phyloP scores from a whole-genome alignment of 371 early-diverging fungal species.

The Mucor plumbeus region DNA sequence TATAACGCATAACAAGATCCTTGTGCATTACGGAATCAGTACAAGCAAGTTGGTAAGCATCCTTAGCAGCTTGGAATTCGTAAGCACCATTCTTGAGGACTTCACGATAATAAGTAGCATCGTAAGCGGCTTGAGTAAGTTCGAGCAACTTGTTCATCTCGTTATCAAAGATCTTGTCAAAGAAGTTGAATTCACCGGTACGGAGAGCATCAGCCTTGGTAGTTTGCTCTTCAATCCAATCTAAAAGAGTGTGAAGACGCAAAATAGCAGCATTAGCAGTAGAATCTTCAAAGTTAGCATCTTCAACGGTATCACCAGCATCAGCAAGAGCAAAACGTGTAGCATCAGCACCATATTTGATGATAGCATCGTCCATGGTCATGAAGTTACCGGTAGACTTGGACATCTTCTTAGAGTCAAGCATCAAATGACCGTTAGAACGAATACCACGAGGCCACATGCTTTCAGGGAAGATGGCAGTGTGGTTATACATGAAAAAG shows the following conservation, averaged over 20 bases:
- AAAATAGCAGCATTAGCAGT: constrained; percentile 98
- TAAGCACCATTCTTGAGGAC: constrained; percentile 96
- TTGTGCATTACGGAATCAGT: constrained; percentile 80
- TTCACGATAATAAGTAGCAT: constrained; percentile 89
- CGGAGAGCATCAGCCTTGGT: constrained; percentile 44
- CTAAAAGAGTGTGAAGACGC: constrained; percentile 90
- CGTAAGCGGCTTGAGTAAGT: constrained; percentile 80
- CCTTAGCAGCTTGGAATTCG: constrained; percentile 90
- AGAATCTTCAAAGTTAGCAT: constrained; percentile 98
- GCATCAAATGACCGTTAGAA: constrained; percentile 97
- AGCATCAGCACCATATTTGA: constrained; percentile 97
- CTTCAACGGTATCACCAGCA: constrained; percentile 97
- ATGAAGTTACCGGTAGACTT: constrained; percentile 99
- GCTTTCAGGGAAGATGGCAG: constrained; percentile 94
- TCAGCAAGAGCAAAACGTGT: constrained; percentile 96
- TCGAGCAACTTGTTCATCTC: constrained; percentile 83
- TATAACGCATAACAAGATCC: constrained; percentile 80
- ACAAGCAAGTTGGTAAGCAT: constrained; percentile 88
- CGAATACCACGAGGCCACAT: constrained; percentile 96
- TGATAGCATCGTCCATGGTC: constrained; percentile 87
- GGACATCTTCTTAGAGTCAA: constrained; percentile 99
- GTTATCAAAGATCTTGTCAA: constrained; percentile 86
- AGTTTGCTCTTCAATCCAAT: constrained; percentile 83
- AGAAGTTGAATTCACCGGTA: constrained; percentile 62
- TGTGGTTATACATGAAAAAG: constrained; percentile 99